Conservation (phyloP, 352 stramenopile species). For the Phytophthora sojae region DNA sequence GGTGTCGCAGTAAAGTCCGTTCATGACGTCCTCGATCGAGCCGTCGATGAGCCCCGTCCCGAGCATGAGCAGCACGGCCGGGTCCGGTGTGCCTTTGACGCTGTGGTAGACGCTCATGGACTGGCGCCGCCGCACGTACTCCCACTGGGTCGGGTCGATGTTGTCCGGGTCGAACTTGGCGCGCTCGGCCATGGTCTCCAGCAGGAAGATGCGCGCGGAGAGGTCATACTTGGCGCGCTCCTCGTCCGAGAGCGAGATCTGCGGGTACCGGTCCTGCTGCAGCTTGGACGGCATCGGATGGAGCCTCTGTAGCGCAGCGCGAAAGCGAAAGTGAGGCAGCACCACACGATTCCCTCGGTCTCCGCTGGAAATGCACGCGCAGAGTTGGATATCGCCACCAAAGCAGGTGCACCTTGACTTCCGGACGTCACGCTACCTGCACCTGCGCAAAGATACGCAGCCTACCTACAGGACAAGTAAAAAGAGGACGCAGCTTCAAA, state of each 20-base stretch:
- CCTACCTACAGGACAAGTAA: neutral
- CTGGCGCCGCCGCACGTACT: constrained; percentile 31
- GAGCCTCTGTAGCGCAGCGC: neutral
- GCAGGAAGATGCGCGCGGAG: constrained; percentile 30
- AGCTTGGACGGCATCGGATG: constrained; percentile 3
- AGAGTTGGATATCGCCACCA: neutral
- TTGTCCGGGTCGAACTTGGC: constrained; percentile 31
- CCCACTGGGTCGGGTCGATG: constrained; percentile 32
- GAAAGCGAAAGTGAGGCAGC: constrained; percentile 19
- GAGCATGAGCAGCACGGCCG: constrained; percentile 36
- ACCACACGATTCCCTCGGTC: neutral
- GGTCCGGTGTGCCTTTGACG: constrained; percentile 25
- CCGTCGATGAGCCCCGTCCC: constrained; percentile 40
- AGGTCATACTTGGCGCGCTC: constrained; percentile 39
- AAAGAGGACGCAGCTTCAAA: neutral
- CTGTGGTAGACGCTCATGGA: constrained; percentile 38
- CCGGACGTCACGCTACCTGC: neutral
- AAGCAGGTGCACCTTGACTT: neutral
- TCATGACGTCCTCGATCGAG: constrained; percentile 45
- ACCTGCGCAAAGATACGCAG: neutral
- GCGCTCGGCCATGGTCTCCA: constrained; percentile 37
- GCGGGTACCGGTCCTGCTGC: constrained; percentile 24
- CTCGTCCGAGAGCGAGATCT: constrained; percentile 33
- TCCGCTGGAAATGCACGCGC: constrained; percentile 3
- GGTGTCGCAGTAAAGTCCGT: constrained; percentile 40